Evolutionary conservation across 768 basidiomycete species (phyloP), one percentile per base, ranked within the genome.

Genomic region (Tricholoma bakamatsutake): DNA sequence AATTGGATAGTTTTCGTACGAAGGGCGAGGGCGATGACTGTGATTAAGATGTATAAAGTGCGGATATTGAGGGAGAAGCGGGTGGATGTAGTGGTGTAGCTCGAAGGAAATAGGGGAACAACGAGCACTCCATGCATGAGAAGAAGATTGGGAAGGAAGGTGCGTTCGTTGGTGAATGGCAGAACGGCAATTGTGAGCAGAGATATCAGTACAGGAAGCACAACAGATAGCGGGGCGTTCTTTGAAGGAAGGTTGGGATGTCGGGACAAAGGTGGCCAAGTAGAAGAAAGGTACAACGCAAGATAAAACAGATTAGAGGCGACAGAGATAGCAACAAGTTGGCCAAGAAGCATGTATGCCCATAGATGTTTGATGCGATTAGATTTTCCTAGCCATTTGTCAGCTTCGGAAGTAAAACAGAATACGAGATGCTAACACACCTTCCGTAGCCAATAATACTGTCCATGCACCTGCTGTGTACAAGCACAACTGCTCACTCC

Each of bases 301-400:
- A 81, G 66, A 60, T 80, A 80, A 69, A 87, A 88, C 17, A 90
- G 72, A 53, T 81, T 80, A 0, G 80, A 79, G 7, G 84, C 82
- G 35, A 87, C 81, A 10, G 81, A 82, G 46, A 88, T 82, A 31
- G 87, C 85, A 53, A 90, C 85, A 18, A 88, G 61, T 66, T 88
- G 85, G 5, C 85, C 87, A 8, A 90, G 74, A 34, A 88, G 70
- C 82, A 88, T 85, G 68, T 85, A 88, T 1, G 80, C 83, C 82
- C 82, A 85, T 0, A 80, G 49, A 57, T 79, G 71, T 59, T 74
- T 77, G 56, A 87, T 71, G 13, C 68, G 54, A 42, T 72, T 62
- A 18, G 70, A 66, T 37, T 69, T 63, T 0, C 78, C 80, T 74
- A 33, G 15, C 5, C 34, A 35, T 46, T n/a, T 43, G 39, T 35